phyloP scores from a whole-genome alignment of 2,329 filamentous ascomycete genomes.

The Thermoascus crustaceus region DNA sequence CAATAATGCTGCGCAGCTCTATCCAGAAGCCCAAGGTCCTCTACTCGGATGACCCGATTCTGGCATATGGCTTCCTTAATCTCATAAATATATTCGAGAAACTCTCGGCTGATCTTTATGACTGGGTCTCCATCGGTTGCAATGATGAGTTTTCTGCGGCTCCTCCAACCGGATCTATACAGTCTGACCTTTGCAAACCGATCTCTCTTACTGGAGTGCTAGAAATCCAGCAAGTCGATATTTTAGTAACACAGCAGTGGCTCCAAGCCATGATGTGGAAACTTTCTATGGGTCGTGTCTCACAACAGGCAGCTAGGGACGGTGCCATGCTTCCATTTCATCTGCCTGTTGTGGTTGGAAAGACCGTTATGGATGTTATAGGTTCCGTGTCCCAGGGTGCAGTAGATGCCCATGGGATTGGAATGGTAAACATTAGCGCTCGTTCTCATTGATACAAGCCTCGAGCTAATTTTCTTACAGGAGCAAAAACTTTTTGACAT shows the following conservation, averaged over 20 bases:
- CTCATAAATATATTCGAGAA: conserved; percentile 34
- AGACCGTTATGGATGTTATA: conserved; percentile 58
- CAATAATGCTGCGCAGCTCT: conserved; percentile 61
- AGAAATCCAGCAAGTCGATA: conserved; percentile 60
- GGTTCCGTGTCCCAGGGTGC: conserved; percentile 65
- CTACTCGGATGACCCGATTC: conserved; percentile 46
- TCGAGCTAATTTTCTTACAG: conserved; percentile 11
- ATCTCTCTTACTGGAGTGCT: conserved; percentile 49
- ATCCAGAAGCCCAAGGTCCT: conserved; percentile 55
- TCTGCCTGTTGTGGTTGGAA: conserved; percentile 55
- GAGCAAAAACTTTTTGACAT: conserved; percentile 33
- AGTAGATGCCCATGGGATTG: conserved; percentile 67
- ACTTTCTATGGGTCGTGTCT: conserved; percentile 57
- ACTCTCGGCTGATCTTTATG: conserved; percentile 28
- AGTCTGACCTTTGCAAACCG: conserved; percentile 48
- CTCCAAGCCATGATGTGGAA: conserved; percentile 65
- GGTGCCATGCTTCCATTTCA: conserved; percentile 56
- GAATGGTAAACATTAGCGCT: conserved; percentile 50
- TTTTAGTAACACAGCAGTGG: conserved; percentile 65
- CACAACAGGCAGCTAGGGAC: conserved; percentile 48
- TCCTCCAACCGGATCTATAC: conserved; percentile 32
- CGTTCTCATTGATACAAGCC: neutral
- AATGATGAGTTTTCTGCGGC: conserved; percentile 21
- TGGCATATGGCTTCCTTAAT: conserved; percentile 34
- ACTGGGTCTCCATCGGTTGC: conserved; percentile 30